Percentiles rank a stretch among this genome's conserved stretches.
Conservation (phyloP, 768 basidiomycete genomes). For the Lactarius pseudohatsudake region DNA sequence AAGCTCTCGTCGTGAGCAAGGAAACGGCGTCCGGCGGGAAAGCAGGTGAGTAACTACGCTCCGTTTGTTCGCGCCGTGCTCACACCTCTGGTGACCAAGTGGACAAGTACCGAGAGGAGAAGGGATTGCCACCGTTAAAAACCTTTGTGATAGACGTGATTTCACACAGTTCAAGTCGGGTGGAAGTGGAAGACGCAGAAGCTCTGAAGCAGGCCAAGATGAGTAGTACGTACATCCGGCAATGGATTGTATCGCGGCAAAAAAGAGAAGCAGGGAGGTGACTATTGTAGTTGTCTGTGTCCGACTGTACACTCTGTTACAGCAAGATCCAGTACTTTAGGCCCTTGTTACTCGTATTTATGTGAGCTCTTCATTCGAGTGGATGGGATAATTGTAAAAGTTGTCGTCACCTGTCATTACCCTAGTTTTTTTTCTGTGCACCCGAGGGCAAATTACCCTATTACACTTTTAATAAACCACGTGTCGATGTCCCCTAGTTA, state of each 20-base stretch:
- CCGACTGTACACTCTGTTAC: background rate
- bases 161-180: conserved; percentile 56
- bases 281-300: background rate
- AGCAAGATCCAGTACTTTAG: no score
- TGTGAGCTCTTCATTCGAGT: no score
- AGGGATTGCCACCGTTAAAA: conserved; percentile 57
- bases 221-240: conserved; percentile 90
- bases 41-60: conserved; percentile 52
- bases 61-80: background rate
- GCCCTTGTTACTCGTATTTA: no score
- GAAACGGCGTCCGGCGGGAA: conserved; percentile 81
- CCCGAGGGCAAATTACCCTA: no score
- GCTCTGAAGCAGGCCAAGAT: conserved; percentile 79
- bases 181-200: conserved; percentile 66
- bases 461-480: no score
- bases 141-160: conserved; percentile 90
- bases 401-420: no score
- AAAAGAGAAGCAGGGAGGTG: conserved; percentile 7
- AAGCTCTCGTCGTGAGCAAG: conserved; percentile 86
- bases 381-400: no score
- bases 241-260: conserved; percentile 63
- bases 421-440: no score
- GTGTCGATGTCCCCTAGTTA: no score
- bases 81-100: conserved; percentile 45
- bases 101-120: conserved; percentile 55